These are phyloP conservation scores for Oropetium thomaeum DNA, from an alignment of 176 grass and related monocot genomes.

Conservation along the genomic window DNA sequence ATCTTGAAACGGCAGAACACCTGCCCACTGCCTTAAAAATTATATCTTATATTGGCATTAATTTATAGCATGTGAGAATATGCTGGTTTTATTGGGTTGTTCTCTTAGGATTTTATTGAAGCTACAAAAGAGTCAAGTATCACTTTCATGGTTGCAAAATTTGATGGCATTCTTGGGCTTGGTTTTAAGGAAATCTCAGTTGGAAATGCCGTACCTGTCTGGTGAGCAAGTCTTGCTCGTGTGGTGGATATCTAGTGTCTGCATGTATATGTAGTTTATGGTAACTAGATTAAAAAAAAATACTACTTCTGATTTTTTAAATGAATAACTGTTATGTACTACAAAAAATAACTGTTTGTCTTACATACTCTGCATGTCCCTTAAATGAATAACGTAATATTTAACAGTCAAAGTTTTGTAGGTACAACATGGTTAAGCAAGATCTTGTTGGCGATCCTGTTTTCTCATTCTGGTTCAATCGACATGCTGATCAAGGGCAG, in stretches of 20 bases:
- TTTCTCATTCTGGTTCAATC: conserved; percentile 93
- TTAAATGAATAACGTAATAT: background rate
- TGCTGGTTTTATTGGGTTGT: conserved; percentile 8
- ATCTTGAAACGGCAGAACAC: background rate
- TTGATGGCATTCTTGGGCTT: conserved; percentile 92
- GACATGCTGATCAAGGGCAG: conserved; percentile 51
- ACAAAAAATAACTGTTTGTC: background rate
- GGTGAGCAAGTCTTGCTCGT: conserved; percentile 38
- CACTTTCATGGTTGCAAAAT: conserved; percentile 73
- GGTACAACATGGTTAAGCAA: conserved; percentile 73
- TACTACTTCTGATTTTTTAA: background rate
- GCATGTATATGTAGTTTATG: background rate
- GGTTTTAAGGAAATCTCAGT: conserved; percentile 76
- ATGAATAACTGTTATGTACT: background rate
- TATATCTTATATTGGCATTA: too few species aligned
- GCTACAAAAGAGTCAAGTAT: conserved; percentile 59
- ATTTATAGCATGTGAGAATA: background rate
- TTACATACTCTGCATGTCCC: background rate
- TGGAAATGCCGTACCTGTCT: conserved; percentile 53
- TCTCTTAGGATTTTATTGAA: conserved; percentile 71
- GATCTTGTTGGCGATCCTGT: conserved; percentile 49
- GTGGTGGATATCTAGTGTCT: background rate
- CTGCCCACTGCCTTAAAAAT: too few species aligned
- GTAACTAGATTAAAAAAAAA: background rate
- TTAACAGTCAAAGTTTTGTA: conserved; percentile 12